Conservation (phyloP, 2,329 filamentous ascomycete species). For the Paraphaeosphaeria minitans region DNA sequence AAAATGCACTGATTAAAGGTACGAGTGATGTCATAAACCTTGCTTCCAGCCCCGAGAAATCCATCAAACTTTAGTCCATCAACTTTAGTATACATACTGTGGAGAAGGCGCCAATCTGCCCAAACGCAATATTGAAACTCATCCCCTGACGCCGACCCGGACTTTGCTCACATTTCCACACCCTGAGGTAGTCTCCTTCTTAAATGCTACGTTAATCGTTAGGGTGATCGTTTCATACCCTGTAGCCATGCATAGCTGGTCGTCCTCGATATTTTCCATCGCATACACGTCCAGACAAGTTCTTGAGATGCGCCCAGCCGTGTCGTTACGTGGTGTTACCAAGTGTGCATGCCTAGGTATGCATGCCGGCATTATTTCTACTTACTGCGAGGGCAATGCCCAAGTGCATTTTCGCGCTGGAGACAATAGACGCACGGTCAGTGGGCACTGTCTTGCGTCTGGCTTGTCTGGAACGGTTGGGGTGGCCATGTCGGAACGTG, state of each 20-base stretch:
- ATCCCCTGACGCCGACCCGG: background rate
- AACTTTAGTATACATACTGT: too few relatives aligned
- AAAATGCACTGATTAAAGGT: too few relatives aligned
- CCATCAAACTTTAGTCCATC: too few relatives aligned
- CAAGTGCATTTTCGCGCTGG: background rate
- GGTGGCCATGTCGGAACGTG: background rate
- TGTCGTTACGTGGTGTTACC: background rate
- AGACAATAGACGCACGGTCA: background rate
- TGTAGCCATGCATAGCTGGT: background rate
- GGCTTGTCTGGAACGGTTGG: background rate
- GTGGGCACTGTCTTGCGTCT: background rate
- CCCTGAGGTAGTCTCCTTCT: background rate
- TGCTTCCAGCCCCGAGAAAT: too few relatives aligned
- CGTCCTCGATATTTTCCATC: too few relatives aligned
- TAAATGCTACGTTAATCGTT: too few relatives aligned
- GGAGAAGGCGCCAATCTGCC: background rate
- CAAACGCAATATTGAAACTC: background rate
- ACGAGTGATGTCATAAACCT: too few relatives aligned
- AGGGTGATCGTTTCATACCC: too few relatives aligned
- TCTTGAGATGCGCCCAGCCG: background rate
- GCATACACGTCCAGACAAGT: too few relatives aligned
- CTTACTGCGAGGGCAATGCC: background rate
- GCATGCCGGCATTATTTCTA: too few relatives aligned
- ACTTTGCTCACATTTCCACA: background rate
- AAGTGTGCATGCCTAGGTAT: too few relatives aligned